Conservation (phyloP, 2,329 filamentous ascomycete genomes). For the Pochonia chlamydosporia region DNA sequence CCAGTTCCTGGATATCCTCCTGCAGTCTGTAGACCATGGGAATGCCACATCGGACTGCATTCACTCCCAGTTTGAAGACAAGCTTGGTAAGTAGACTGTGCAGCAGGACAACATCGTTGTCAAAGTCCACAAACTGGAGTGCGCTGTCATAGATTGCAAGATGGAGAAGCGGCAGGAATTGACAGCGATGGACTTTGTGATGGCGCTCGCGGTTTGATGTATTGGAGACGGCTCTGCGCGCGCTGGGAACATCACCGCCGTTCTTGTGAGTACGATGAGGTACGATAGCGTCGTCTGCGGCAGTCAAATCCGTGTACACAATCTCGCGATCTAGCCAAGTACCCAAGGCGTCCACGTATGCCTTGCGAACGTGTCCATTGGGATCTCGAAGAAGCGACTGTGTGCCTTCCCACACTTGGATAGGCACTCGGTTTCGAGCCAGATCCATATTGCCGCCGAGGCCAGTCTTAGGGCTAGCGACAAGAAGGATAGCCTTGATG, state of each 20-base stretch:
- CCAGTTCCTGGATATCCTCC: conserved; percentile 68
- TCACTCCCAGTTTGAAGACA: conserved; percentile 73
- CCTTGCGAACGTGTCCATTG: conserved; percentile 70
- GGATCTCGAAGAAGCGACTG: conserved; percentile 85
- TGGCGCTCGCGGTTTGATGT: conserved; percentile 57
- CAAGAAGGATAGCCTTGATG: conserved; percentile 74
- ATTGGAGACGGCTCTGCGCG: conserved; percentile 63
- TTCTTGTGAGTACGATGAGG: conserved; percentile 38
- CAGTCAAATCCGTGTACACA: conserved; percentile 56
- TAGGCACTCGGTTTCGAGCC: conserved; percentile 66
- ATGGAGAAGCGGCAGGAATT: conserved; percentile 77
- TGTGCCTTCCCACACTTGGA: conserved; percentile 92
- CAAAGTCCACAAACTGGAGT: conserved; percentile 64
- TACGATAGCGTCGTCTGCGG: conserved; percentile 49
- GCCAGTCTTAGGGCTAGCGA: conserved; percentile 66
- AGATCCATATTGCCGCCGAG: conserved; percentile 56
- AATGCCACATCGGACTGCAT: conserved; percentile 70
- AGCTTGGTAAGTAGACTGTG: conserved; percentile 72
- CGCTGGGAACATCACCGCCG: conserved; percentile 35
- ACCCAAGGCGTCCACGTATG: conserved; percentile 76
- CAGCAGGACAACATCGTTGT: conserved; percentile 69
- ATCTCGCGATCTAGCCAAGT: conserved; percentile 85
- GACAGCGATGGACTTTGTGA: conserved; percentile 46
- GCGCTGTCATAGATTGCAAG: conserved; percentile 86
- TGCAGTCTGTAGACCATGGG: conserved; percentile 88